Conservation (phyloP, 176 grass and related monocot species). For the Metroxylon sagu region DNA sequence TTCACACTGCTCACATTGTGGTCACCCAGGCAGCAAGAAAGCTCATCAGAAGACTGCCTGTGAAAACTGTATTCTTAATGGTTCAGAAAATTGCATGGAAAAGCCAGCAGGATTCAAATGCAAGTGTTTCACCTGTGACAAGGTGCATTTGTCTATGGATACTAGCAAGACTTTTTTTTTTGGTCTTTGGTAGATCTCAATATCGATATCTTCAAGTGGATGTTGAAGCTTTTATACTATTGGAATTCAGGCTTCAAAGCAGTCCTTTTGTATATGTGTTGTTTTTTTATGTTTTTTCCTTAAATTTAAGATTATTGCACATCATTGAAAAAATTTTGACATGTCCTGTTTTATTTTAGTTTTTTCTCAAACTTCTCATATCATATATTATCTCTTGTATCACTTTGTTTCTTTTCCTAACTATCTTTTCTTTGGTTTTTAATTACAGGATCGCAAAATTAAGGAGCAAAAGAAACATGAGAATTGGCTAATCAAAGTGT, state of each 20-base stretch:
- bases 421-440: constrained; percentile 6
- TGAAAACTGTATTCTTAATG: constrained; percentile 55
- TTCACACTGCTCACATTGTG: constrained; percentile 67
- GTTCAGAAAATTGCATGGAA: constrained; percentile 51
- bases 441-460: constrained; percentile 37
- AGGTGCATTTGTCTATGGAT: constrained; percentile 33
- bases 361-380: too few species aligned
- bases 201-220: too few species aligned
- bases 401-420: not conserved
- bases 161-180: too few species aligned
- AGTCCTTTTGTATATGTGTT: too few species aligned
- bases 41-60: constrained; percentile 60
- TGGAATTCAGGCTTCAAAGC: too few species aligned
- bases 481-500: constrained; percentile 83
- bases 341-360: too few species aligned
- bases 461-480: constrained; percentile 61
- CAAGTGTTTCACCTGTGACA: constrained; percentile 53
- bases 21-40: constrained; percentile 86
- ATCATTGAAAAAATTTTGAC: too few species aligned
- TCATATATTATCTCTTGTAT: not conserved
- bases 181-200: too few species aligned
- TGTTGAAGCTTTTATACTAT: too few species aligned
- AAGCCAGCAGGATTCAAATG: constrained; percentile 74
- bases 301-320: too few species aligned
- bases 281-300: too few species aligned